phyloP scores from a whole-genome alignment of 179 eudicot genomes.

The Beta lomatogona region DNA sequence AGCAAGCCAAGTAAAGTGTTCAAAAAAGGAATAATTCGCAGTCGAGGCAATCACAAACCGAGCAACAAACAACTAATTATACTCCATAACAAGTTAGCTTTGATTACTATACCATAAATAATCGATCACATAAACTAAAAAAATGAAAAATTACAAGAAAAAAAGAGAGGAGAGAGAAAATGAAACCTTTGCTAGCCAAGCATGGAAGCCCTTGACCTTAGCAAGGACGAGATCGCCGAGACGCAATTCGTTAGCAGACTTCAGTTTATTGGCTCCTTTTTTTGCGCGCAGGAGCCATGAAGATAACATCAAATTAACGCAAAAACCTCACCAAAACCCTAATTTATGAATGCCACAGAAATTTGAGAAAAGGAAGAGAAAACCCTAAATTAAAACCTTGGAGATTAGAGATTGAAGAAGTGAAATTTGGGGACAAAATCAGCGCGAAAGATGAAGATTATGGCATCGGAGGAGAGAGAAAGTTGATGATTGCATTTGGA shows the following conservation, averaged over 20 bases:
- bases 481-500: constrained; percentile 18
- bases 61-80: too few species aligned
- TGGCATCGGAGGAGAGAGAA: constrained; percentile 1
- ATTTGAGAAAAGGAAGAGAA: background rate
- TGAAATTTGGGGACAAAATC: background rate
- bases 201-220: constrained; percentile 90
- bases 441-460: background rate
- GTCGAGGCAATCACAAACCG: too few species aligned
- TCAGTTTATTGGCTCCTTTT: constrained; percentile 54
- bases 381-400: constrained; percentile 16
- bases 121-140: too few species aligned
- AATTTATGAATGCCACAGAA: background rate
- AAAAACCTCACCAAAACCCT: constrained; percentile 15
- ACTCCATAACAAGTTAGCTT: too few species aligned
- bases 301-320: constrained; percentile 8
- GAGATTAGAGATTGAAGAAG: background rate
- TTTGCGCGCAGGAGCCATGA: constrained; percentile 46
- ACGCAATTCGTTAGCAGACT: constrained; percentile 46
- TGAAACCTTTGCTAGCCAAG: constrained; percentile 97
- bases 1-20: too few species aligned
- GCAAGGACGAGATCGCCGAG: constrained; percentile 98
- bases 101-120: too few species aligned
- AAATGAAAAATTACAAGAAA: too few species aligned
- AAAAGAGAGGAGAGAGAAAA: background rate
- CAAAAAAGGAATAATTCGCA: too few species aligned